Percentiles rank a stretch among this genome's conserved stretches.
These are phyloP conservation scores for Fonsecaea pedrosoi DNA, from an alignment of 2,329 filamentous ascomycete genomes.

Conservation along the genomic window DNA sequence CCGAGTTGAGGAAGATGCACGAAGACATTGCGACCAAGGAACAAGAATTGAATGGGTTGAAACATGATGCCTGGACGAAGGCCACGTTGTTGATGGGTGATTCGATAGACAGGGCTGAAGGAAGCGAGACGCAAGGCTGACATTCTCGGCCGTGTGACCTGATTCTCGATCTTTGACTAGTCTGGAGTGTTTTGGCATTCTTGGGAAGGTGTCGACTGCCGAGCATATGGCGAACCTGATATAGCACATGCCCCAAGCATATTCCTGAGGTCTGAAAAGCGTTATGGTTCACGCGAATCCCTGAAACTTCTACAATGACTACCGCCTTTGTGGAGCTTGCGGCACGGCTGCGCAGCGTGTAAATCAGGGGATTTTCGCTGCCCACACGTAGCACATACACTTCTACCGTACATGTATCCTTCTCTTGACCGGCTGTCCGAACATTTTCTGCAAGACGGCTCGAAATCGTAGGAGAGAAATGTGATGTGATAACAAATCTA, in stretches of 20 bases:
- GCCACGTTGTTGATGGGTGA: slow-evolving; percentile 12
- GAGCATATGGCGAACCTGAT: not conserved
- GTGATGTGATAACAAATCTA: no score
- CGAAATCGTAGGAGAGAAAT: no score
- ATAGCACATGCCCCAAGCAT: not conserved
- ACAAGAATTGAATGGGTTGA: slow-evolving; percentile 23
- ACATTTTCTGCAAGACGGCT: no score
- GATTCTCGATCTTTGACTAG: not conserved
- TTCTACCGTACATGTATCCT: no score
- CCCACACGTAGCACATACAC: no score
- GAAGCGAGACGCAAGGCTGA: not conserved
- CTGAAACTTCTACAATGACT: no score
- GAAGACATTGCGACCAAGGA: slow-evolving; percentile 19
- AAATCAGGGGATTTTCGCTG: no score
- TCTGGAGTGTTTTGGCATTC: not conserved
- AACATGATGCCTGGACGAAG: slow-evolving; percentile 28
- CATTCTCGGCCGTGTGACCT: not conserved
- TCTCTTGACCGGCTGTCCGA: no score
- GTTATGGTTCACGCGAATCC: no score
- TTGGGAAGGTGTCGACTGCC: not conserved
- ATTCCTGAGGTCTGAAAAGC: not conserved
- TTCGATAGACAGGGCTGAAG: not conserved
- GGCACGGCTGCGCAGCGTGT: no score
- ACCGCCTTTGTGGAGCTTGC: no score
- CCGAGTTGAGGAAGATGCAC: slow-evolving; percentile 25